Base-by-base conservation (phyloP, 164 flowering plant species). In the Malania oleifera region DNA sequence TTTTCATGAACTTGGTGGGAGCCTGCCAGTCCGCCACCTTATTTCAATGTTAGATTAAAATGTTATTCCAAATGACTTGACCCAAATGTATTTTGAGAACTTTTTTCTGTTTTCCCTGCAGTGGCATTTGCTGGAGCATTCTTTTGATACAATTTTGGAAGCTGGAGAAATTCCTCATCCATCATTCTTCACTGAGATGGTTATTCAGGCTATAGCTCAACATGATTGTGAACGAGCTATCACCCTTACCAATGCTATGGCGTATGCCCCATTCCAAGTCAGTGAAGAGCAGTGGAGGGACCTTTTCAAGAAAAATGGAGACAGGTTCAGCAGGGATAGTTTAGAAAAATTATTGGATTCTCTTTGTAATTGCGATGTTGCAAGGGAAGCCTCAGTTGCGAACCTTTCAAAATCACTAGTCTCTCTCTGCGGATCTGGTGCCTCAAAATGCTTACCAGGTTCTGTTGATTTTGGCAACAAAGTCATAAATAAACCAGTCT, bases 81-180 rank as follows among this genome's bases (percentile, higher is more conserved):
- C n/a, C n/a, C n/a, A n/a, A n/a, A n/a, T n/a, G n/a, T n/a, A n/a
- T n/a, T n/a, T n/a, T n/a, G n/a, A n/a, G n/a, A n/a, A 55, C 34
- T 26, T 13, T 25, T 11, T 61, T 45, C 52, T 61, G 44, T 34
- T 67, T 57, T 54, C 6, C n/a, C 25, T 76, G 73, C 81, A 87
- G 98, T 65, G 78, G 60, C 69, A 82, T 76, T 71, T 93, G 23
- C 63, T 93, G 67, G 95, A 93, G 70, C 98, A 93, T 77, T 87
- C 97, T 48, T 87, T 93, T 73, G 88, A 87, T 44, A 48, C 72
- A 7, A 73, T 78, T 43, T 61, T 93, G 72, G 97, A 87, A 69
- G 86, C 82, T 50, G 97, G 85, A 64, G 91, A 86, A 61, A 74
- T 89, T 60, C 98, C 98, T 22, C 72, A 67, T 64, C 54, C 47